Evolutionary conservation across 306 rosid species (phyloP).

Genomic region (Sophora flavescens): DNA sequence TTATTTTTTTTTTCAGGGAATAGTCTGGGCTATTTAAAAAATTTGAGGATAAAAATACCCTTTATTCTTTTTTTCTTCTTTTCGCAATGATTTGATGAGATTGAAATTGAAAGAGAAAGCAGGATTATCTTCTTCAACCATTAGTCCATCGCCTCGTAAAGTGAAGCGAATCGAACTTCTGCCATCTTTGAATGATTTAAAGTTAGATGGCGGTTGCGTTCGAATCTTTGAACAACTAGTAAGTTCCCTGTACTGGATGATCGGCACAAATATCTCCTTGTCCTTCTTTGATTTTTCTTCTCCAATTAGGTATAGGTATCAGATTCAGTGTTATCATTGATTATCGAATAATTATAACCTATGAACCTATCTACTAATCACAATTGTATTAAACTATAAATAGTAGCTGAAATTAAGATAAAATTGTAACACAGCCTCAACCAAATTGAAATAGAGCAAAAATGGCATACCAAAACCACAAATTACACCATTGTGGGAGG

Average conservation of each 20-base stretch:
- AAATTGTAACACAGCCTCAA: slow-evolving; percentile 3
- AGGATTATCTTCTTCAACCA: neutral
- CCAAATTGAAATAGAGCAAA: slow-evolving; percentile 4
- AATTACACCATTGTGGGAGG: slow-evolving; percentile 1
- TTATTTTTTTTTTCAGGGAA: no score
- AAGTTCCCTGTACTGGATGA: neutral
- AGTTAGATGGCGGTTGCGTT: slow-evolving; percentile 19
- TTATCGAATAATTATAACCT: slow-evolving; percentile 12
- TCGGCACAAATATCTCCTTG: slow-evolving; percentile 22
- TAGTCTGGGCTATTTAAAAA: no score
- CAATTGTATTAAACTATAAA: slow-evolving; percentile 29
- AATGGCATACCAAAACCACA: slow-evolving; percentile 50
- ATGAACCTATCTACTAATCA: neutral
- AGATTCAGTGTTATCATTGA: slow-evolving; percentile 51
- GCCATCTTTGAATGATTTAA: slow-evolving; percentile 6
- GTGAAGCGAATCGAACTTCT: neutral
- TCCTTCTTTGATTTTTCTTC: neutral
- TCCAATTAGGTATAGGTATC: slow-evolving; percentile 31
- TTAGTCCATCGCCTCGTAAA: neutral
- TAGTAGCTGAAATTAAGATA: slow-evolving; percentile 19
- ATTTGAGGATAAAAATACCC: no score
- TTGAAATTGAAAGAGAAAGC: no score
- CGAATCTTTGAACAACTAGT: slow-evolving; percentile 21
- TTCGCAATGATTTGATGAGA: no score
- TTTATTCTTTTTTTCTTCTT: no score